Conservation (phyloP, 768 basidiomycete species). For the Guyanaporus albipodus region DNA sequence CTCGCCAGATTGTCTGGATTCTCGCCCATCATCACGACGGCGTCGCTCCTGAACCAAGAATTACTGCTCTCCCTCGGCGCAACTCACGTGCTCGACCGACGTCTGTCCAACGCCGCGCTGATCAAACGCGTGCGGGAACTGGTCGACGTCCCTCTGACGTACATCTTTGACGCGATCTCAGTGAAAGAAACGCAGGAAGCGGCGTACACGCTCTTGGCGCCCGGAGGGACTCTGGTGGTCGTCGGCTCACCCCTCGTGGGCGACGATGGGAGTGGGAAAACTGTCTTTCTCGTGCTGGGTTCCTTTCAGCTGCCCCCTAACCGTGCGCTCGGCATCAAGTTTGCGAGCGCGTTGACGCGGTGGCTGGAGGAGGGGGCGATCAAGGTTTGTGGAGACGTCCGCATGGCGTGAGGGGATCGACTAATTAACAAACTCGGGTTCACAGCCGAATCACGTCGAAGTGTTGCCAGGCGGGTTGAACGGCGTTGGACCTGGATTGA, state of each 20-base stretch:
- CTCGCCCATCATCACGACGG: constrained; percentile 37
- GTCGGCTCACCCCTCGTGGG: neutral
- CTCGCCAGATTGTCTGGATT: constrained; percentile 32
- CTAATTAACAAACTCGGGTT: neutral
- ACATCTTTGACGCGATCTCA: constrained; percentile 30
- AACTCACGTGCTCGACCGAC: constrained; percentile 33
- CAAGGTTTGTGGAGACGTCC: constrained; percentile 18
- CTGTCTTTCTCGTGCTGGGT: neutral
- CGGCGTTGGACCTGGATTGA: constrained; percentile 32
- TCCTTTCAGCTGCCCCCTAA: constrained; percentile 1
- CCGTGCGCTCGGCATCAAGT: constrained; percentile 7
- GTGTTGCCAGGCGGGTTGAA: constrained; percentile 36
- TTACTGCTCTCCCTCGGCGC: constrained; percentile 35
- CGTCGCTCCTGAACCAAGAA: constrained; percentile 30
- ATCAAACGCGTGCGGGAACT: constrained; percentile 1
- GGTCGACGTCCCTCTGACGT: neutral
- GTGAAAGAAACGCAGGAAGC: constrained; percentile 30
- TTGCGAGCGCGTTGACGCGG: constrained; percentile 4
- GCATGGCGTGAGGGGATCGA: neutral
- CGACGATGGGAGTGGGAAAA: constrained; percentile 1
- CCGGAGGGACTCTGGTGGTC: constrained; percentile 27
- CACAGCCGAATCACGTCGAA: constrained; percentile 36
- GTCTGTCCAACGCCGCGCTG: constrained; percentile 15
- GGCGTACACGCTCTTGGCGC: constrained; percentile 26
- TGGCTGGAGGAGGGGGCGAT: constrained; percentile 16